Base-by-base conservation (phyloP, 2,329 filamentous ascomycete genomes). In the Fusarium brevicatenulatum region DNA sequence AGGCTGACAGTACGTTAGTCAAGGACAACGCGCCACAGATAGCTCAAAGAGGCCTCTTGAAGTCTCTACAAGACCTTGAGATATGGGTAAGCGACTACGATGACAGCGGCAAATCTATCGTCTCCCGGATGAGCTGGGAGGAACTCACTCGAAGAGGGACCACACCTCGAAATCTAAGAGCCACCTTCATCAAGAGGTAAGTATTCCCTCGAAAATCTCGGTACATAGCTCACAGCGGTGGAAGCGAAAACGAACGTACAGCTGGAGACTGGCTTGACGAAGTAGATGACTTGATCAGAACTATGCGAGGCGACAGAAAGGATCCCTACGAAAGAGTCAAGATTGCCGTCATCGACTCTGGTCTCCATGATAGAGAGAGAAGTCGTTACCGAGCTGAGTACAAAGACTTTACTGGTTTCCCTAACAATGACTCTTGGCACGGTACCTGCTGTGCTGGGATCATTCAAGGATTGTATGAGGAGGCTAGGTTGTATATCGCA, bases 201-300 rank as follows among this genome's bases (percentile, higher is more conserved):
- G 37, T 4, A 15, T 25, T 0, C 0, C 1, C 5, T 19, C 2
- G 25, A 40, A 23, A 0, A 4, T 0, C 4, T 10, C 0, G 2
- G 3, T 0, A 13, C 1, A 4, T 5, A 4, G 1, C 36, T 55
- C 0, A 55, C 15, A 7, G 1, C 0, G 1, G 1, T 15, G 9
- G 2, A 16, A 61, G 47, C 2, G 30, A 21, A 1, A 12, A 23
- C 1, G 37, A 55, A 0, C 58, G 19, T 0, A 23, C 39, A 0
- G 58, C 58, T 0, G 37, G 25, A 0, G 39, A 56, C 2, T 61
- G 58, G 58, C 19, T 55, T 0, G 23, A 44, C 1, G 58, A 56
- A 0, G 2, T 56, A 0, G 30, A 56, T 1, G 50, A 37, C 6
- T 0, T 61, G 4, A 37, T 56, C 1, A 23, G 7, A 2, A 3